phyloP scores from a whole-genome alignment of 1,139 yeast species.

The Scheffersomyces insectosa region DNA sequence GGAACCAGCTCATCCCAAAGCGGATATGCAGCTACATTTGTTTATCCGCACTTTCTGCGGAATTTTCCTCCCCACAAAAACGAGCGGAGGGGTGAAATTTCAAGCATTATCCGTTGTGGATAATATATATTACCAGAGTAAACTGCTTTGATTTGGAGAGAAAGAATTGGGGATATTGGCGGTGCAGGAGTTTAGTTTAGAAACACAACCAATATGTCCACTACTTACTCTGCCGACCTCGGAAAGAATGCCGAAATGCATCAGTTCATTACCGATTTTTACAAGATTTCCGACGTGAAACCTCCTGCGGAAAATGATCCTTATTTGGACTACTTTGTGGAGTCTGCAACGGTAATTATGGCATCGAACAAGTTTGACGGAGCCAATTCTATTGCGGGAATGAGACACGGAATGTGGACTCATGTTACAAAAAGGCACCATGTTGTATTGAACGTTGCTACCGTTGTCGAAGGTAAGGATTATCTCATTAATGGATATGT shows the following conservation, averaged over 20 bases:
- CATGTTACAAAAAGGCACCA: slow-evolving; percentile 21
- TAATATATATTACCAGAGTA: too few relatives aligned
- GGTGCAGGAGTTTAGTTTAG: too few relatives aligned
- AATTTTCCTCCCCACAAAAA: too few relatives aligned
- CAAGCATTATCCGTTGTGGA: too few relatives aligned
- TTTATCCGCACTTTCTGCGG: too few relatives aligned
- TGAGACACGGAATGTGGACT: slow-evolving; percentile 24
- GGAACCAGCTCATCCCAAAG: too few relatives aligned
- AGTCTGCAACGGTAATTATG: slow-evolving; percentile 18
- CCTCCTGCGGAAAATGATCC: slow-evolving; percentile 20
- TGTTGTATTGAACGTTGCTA: slow-evolving; percentile 19
- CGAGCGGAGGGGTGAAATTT: too few relatives aligned
- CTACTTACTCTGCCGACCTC: slow-evolving; percentile 7
- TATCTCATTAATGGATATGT: slow-evolving; percentile 22
- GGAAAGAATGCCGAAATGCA: slow-evolving; percentile 8
- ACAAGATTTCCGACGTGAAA: slow-evolving; percentile 19
- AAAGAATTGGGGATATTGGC: too few relatives aligned
- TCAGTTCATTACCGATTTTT: slow-evolving; percentile 17
- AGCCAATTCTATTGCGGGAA: slow-evolving; percentile 11
- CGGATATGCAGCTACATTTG: too few relatives aligned
- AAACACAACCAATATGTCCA: too few relatives aligned
- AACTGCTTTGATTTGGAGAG: too few relatives aligned
- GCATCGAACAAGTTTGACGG: slow-evolving; percentile 13
- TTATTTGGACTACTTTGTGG: slow-evolving; percentile 17
- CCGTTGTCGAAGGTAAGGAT: slow-evolving; percentile 8